Evolutionary conservation across 2,329 filamentous ascomycete species (phyloP).

Genomic region (Fusarium lyarnte): DNA sequence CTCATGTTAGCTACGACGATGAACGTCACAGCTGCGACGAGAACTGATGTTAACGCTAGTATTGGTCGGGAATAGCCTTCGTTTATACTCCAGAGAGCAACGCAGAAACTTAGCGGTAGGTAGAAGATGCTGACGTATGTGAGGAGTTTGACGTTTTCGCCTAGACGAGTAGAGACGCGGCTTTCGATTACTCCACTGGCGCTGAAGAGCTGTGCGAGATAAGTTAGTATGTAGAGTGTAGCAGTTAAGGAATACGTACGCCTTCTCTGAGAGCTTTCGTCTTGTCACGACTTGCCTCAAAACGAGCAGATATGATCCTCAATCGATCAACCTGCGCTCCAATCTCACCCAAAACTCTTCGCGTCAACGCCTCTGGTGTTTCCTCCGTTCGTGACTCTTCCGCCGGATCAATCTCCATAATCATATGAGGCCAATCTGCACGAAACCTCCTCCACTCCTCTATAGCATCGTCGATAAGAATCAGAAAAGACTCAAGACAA

Average conservation of each 20-base stretch:
- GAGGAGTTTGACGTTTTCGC: slow-evolving; percentile 50
- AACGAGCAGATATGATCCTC: background rate
- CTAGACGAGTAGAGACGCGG: slow-evolving; percentile 31
- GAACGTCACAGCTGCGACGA: background rate
- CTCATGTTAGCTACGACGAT: background rate
- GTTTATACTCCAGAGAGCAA: slow-evolving; percentile 18
- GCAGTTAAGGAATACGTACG: background rate
- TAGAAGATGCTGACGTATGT: slow-evolving; percentile 54
- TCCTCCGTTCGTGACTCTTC: background rate
- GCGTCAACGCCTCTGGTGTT: background rate
- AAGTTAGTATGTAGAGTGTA: background rate
- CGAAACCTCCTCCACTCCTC: slow-evolving; percentile 1
- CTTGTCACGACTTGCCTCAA: background rate
- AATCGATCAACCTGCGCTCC: background rate
- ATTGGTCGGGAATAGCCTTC: background rate
- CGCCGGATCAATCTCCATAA: background rate
- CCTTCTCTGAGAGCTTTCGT: slow-evolving; percentile 3
- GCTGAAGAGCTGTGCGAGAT: background rate
- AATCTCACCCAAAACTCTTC: background rate
- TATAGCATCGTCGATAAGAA: background rate
- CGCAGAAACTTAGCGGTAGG: slow-evolving; percentile 49
- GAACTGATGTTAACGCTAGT: background rate
- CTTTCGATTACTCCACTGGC: slow-evolving; percentile 1
- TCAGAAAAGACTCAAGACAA: background rate
- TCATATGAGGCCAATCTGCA: background rate